Evolutionary conservation across 305 asterid species (phyloP), one percentile per base, ranked within the genome.

Genomic region (Rubia balearica): DNA sequence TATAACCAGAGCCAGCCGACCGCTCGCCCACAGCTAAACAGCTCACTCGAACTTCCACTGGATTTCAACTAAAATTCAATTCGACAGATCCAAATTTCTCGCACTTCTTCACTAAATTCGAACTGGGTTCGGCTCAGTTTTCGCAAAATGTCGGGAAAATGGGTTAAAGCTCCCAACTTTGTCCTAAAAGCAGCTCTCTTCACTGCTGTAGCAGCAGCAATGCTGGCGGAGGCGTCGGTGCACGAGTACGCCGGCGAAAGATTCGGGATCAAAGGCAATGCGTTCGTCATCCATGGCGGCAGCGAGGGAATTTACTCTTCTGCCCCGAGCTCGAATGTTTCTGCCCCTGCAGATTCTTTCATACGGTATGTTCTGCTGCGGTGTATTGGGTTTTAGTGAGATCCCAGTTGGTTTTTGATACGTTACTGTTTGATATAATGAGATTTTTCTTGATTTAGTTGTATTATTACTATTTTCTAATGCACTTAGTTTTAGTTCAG

Each of bases 271-370:
- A 90, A 87, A 72, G 96, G 97, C 57, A 93, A 93, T 86, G 91
- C 97, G 3, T 89, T 86, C 80, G 90, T 93, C 9, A 85, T 89
- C 65, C 93, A 93, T 62, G 98, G 94, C 33, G 97, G 97, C n/a
- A 93, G 96, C 70, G 98, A 93, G 78, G 98, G 98, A 56, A 86
- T 90, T 59, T 89, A 93, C 86, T 82, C 94, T 79, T 90, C 96
- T 73, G 64, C 80, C 64, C 87, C 85, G 74, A 81, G 69, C 7
- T 80, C 74, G 77, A 89, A 86, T 71, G 85, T 71, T 42, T 30
- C 85, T 53, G 74, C 78, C 36, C 77, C 84, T 14, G 86, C 81
- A 72, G 84, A 85, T 81, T 86, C 98, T 62, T 90, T 87, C 70
- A 86, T 93, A 70, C 85, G 96, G 98, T 93, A 79, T 64, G 48